phyloP scores from a whole-genome alignment of 257 asterid species.

The Rauvolfia tetraphylla region DNA sequence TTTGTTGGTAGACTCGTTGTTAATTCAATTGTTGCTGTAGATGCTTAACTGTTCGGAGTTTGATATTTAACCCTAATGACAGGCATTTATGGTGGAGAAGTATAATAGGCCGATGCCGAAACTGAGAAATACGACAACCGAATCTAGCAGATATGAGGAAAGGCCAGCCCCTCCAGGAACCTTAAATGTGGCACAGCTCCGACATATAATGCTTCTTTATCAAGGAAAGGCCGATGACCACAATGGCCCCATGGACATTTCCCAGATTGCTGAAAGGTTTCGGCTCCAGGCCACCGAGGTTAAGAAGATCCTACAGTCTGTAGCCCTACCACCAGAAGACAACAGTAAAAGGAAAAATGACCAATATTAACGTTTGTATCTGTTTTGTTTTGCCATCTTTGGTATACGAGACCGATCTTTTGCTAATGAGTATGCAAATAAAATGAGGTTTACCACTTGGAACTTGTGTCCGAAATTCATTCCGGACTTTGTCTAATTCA shows the following conservation, averaged over 20 bases:
- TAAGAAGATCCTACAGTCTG: constrained; percentile 59
- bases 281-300: constrained; percentile 57
- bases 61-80: constrained; percentile 21
- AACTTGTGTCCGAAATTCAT: neutral
- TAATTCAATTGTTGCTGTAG: neutral
- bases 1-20: neutral
- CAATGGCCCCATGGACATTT: constrained; percentile 52
- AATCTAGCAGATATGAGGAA: constrained; percentile 65
- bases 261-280: constrained; percentile 58
- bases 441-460: neutral
- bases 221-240: constrained; percentile 70
- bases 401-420: neutral
- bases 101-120: constrained; percentile 80
- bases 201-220: constrained; percentile 66
- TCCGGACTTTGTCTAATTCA: neutral
- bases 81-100: constrained; percentile 74
- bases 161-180: constrained; percentile 81
- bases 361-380: neutral
- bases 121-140: constrained; percentile 60
- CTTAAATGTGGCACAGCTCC: constrained; percentile 59
- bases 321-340: constrained; percentile 64
- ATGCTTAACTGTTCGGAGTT: neutral
- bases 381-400: neutral
- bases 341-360: constrained; percentile 36
- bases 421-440: neutral